Evolutionary conservation across 345 rosid genomes (phyloP).

Genomic region (Excoecaria cochinchinensis): DNA sequence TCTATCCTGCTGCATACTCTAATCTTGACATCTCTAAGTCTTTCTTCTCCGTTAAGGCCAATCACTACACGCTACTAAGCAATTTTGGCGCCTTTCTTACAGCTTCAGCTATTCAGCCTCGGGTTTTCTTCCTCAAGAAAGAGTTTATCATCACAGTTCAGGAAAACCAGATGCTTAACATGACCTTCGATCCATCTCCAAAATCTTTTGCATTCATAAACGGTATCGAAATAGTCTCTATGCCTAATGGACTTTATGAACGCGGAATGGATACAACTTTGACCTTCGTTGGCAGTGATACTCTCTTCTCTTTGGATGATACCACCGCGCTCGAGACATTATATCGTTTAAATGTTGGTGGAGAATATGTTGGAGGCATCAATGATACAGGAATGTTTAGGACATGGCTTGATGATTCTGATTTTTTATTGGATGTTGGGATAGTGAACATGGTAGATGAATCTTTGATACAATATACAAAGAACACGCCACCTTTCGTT

Average conservation of each 20-base stretch:
- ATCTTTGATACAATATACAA: neutral
- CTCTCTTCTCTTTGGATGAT: neutral
- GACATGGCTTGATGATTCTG: slow-evolving; percentile 11
- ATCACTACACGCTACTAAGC: neutral
- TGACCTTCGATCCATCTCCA: too few relatives aligned
- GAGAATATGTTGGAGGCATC: neutral
- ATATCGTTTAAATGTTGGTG: slow-evolving; percentile 31
- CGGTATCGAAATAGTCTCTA: too few relatives aligned
- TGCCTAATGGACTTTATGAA: too few relatives aligned
- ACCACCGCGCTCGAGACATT: slow-evolving; percentile 6
- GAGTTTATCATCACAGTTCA: too few relatives aligned
- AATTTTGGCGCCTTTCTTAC: too few relatives aligned
- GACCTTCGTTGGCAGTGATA: neutral
- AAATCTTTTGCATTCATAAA: too few relatives aligned
- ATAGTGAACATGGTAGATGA: neutral
- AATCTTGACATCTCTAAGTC: too few relatives aligned
- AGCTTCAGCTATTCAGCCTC: too few relatives aligned
- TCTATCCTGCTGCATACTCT: too few relatives aligned
- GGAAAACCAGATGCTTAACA: too few relatives aligned
- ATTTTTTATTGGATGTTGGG: neutral
- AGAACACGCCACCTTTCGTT: neutral
- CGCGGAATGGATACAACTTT: too few relatives aligned
- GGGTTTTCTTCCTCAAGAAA: too few relatives aligned
- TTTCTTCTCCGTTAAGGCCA: slow-evolving; percentile 6
- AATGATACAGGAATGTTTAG: slow-evolving; percentile 31